phyloP scores from a whole-genome alignment of 306 rosid species.

The Sicyos baderoa region DNA sequence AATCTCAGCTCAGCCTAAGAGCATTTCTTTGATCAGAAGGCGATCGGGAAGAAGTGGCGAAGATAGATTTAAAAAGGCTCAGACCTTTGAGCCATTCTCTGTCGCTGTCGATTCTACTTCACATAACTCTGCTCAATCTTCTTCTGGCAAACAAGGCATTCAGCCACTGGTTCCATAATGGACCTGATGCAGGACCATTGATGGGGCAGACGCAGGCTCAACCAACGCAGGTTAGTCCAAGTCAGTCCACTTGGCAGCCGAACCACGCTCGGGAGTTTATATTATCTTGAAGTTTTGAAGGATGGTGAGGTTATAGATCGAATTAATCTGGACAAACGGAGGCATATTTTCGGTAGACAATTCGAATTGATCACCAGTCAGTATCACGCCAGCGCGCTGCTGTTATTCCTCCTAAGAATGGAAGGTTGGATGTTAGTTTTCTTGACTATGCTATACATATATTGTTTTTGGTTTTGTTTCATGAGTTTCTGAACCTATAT shows the following conservation, averaged over 20 bases:
- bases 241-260: conserved; percentile 96
- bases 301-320: conserved; percentile 73
- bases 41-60: conserved; percentile 51
- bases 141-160: conserved; percentile 32
- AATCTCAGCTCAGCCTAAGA: not conserved
- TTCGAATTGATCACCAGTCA: conserved; percentile 75
- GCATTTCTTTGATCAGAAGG: conserved; percentile 9
- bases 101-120: conserved; percentile 43
- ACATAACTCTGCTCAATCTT: conserved; percentile 30
- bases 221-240: conserved; percentile 69
- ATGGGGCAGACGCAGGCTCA: conserved; percentile 56
- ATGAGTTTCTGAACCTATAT: not conserved
- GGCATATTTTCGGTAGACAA: conserved; percentile 82
- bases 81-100: conserved; percentile 77
- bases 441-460: conserved; percentile 13
- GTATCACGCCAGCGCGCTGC: conserved; percentile 99
- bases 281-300: conserved; percentile 75
- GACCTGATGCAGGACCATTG: conserved; percentile 55
- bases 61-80: conserved; percentile 91
- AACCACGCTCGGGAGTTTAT: conserved; percentile 80
- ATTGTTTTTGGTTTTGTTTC: conserved; percentile 8
- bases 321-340: conserved; percentile 60
- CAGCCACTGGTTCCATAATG: conserved; percentile 34
- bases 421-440: conserved; percentile 50
- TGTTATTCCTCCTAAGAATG: conserved; percentile 88